phyloP scores from a whole-genome alignment of 2,329 filamentous ascomycete species.

The Tolypocladium endophyticum region DNA sequence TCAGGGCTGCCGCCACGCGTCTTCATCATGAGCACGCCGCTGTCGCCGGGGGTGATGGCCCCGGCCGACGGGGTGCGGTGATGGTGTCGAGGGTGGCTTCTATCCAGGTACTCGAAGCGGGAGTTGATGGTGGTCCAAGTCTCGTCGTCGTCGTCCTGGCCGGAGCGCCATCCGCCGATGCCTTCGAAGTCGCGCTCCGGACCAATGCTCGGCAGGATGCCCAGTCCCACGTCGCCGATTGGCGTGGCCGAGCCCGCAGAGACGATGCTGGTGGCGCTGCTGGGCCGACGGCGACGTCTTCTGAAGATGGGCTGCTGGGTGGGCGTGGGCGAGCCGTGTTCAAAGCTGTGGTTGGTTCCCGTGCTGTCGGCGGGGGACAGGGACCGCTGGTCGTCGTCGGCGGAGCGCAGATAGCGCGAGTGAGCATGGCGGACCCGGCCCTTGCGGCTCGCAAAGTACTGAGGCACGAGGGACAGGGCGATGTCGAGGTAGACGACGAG shows the following conservation, averaged over 20 bases:
- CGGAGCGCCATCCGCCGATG: constrained; percentile 45
- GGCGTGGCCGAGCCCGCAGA: constrained; percentile 22
- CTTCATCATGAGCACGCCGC: constrained; percentile 34
- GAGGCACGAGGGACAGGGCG: constrained; percentile 44
- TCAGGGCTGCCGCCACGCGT: constrained; percentile 24
- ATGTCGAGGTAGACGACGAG: constrained; percentile 55
- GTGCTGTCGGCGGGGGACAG: constrained; percentile 8
- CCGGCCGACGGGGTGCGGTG: constrained; percentile 30
- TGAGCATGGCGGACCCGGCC: constrained; percentile 14
- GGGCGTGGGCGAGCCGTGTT: constrained; percentile 6
- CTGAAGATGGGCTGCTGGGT: constrained; percentile 5
- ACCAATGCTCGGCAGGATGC: constrained; percentile 36
- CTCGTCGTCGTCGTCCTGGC: constrained; percentile 30
- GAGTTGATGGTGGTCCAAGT: constrained; percentile 43
- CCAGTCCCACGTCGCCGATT: constrained; percentile 24
- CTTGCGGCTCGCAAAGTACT: constrained; percentile 36
- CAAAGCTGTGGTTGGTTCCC: constrained; percentile 8
- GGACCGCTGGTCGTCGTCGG: constrained; percentile 10
- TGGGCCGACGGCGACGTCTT: constrained; percentile 22
- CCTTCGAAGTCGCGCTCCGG: constrained; percentile 48
- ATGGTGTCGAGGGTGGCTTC: constrained; percentile 27
- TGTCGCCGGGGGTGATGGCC: constrained; percentile 27
- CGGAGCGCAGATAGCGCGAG: constrained; percentile 4
- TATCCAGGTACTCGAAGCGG: constrained; percentile 37
- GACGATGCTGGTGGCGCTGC: constrained; percentile 18